phyloP scores from a whole-genome alignment of 179 eudicot genomes.

The Heliamphora pulchella region DNA sequence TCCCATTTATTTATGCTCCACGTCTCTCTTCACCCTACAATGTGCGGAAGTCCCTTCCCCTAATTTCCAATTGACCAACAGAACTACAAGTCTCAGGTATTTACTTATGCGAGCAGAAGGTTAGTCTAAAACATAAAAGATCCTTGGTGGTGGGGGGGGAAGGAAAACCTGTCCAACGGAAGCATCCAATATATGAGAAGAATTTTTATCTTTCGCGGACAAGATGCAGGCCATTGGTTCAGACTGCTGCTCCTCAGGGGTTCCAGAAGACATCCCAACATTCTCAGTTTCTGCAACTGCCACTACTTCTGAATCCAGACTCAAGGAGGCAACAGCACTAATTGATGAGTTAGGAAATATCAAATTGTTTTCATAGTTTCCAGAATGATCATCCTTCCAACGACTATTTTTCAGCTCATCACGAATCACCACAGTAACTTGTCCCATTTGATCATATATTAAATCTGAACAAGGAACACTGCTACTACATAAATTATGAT shows the following conservation, averaged over 20 bases:
- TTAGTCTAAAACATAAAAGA: neutral
- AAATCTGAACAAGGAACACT: slow-evolving; percentile 16
- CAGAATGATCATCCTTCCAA: slow-evolving; percentile 14
- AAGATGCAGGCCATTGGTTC: slow-evolving; percentile 18
- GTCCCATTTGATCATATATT: slow-evolving; percentile 12
- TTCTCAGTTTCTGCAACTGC: slow-evolving; percentile 17
- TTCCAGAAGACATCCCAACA: slow-evolving; percentile 7
- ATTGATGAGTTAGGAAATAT: slow-evolving; percentile 6
- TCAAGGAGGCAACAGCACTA: slow-evolving; percentile 8
- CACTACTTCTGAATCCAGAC: slow-evolving; percentile 9
- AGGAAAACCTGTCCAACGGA: slow-evolving; percentile 29
- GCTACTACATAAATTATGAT: slow-evolving; percentile 13
- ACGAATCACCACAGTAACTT: slow-evolving; percentile 1
- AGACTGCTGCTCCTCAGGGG: slow-evolving; percentile 16
- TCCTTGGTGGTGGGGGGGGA: neutral
- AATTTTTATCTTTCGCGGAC: slow-evolving; percentile 13
- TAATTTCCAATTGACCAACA: too few species aligned
- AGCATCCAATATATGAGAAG: slow-evolving; percentile 22
- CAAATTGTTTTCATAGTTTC: neutral
- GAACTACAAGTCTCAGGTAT: neutral
- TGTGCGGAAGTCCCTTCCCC: too few species aligned
- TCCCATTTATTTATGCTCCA: too few species aligned
- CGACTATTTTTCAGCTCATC: slow-evolving; percentile 13
- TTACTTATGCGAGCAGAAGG: neutral
- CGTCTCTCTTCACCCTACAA: too few species aligned